These are phyloP conservation scores for Yamadazyma aaseri DNA, from an alignment of 1,139 yeast genomes.

Conservation along the genomic window DNA sequence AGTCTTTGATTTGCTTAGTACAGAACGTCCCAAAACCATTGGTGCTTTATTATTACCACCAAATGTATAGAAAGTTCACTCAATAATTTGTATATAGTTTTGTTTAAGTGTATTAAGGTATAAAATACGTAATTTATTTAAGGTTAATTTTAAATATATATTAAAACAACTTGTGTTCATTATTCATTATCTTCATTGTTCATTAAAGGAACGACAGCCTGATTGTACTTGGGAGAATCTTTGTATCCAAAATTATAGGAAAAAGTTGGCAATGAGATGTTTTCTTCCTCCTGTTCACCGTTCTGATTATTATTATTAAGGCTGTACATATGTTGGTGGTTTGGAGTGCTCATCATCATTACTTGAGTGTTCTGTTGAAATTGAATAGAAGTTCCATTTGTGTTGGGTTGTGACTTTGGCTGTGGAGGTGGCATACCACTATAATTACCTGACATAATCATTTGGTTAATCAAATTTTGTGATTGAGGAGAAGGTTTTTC, in stretches of 20 bases:
- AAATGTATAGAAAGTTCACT: conserved; percentile 36
- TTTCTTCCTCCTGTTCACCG: conserved; percentile 12
- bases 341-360: conserved; percentile 44
- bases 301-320: conserved; percentile 11
- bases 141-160: not conserved
- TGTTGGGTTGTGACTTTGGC: conserved; percentile 12
- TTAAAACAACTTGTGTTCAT: conserved; percentile 3
- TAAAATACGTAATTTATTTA: not conserved
- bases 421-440: conserved; percentile 28
- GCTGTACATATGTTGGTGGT: conserved; percentile 28
- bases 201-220: conserved; percentile 9
- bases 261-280: conserved; percentile 16
- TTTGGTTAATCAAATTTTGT: conserved; percentile 21
- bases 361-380: conserved; percentile 15
- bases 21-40: conserved; percentile 72
- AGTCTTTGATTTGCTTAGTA: conserved; percentile 71
- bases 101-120: not conserved
- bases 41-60: conserved; percentile 75
- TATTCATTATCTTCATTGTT: conserved; percentile 12
- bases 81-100: conserved; percentile 1
- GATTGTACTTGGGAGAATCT: conserved; percentile 7
- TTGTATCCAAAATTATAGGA: conserved; percentile 12
- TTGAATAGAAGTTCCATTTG: conserved; percentile 8
- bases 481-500: conserved; percentile 41
- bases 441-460: conserved; percentile 17